Percentiles rank a stretch among this genome's conserved stretches.
phyloP scores from a whole-genome alignment of 2,329 filamentous ascomycete genomes.

The Fonsecaea nubica region DNA sequence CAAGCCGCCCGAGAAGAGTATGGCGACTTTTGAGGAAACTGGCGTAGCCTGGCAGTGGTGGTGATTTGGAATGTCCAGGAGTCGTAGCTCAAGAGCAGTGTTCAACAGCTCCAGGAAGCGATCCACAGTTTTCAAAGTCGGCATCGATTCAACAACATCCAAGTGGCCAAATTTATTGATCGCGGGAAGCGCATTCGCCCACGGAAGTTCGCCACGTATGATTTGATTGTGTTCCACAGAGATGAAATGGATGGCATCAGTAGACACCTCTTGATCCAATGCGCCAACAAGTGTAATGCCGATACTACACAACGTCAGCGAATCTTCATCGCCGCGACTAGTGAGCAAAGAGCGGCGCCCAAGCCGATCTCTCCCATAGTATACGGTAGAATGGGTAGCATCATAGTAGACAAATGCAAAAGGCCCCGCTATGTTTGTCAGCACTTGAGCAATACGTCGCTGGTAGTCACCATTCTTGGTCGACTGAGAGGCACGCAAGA shows the following conservation, averaged over 20 bases:
- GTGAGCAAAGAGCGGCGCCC: slow-evolving; percentile 77
- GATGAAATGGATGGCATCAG: slow-evolving; percentile 78
- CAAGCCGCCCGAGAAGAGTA: slow-evolving; percentile 92
- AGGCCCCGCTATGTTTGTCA: slow-evolving; percentile 75
- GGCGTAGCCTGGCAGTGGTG: slow-evolving; percentile 27
- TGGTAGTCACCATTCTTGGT: slow-evolving; percentile 27
- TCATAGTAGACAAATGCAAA: slow-evolving; percentile 91
- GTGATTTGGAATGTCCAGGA: slow-evolving; percentile 36
- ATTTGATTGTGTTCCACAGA: slow-evolving; percentile 19
- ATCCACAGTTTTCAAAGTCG: slow-evolving; percentile 26
- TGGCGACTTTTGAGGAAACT: slow-evolving; percentile 62
- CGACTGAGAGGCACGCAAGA: slow-evolving; percentile 55
- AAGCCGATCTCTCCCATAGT: slow-evolving; percentile 85
- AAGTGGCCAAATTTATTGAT: slow-evolving; percentile 25
- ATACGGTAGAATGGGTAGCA: slow-evolving; percentile 65
- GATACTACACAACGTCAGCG: slow-evolving; percentile 73
- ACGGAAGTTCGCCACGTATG: slow-evolving; percentile 20
- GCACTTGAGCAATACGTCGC: slow-evolving; percentile 56
- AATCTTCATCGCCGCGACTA: slow-evolving; percentile 50
- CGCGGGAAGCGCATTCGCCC: slow-evolving; percentile 8
- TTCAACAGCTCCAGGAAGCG: slow-evolving; percentile 27
- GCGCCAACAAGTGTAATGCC: slow-evolving; percentile 65
- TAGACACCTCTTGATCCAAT: slow-evolving; percentile 71
- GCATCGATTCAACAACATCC: slow-evolving; percentile 8
- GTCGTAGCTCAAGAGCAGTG: slow-evolving; percentile 33